phyloP scores from a whole-genome alignment of 2,329 filamentous ascomycete genomes.

The Penicillium brevicompactum region DNA sequence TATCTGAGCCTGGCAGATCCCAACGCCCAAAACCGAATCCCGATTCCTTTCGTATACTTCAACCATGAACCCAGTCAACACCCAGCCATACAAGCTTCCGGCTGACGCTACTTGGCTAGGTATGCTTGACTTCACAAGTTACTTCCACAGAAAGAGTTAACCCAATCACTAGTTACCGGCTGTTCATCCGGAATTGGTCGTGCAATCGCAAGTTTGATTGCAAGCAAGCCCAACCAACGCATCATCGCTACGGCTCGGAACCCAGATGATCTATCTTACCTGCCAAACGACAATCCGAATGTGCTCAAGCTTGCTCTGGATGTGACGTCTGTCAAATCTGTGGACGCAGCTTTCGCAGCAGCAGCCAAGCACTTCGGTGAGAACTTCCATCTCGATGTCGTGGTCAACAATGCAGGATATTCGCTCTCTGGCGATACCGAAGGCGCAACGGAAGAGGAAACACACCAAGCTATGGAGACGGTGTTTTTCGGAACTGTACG shows the following conservation, averaged over 20 bases:
- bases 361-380: conserved; percentile 39
- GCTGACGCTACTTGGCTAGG: neutral
- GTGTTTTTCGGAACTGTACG: conserved; percentile 43
- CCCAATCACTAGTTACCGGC: conserved; percentile 45
- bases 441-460: conserved; percentile 14
- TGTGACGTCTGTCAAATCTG: conserved; percentile 46
- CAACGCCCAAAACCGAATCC: neutral
- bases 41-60: neutral
- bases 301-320: conserved; percentile 53
- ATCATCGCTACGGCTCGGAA: conserved; percentile 55
- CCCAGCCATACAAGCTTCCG: neutral
- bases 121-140: neutral
- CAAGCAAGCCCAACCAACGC: conserved; percentile 41
- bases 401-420: conserved; percentile 27
- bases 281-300: conserved; percentile 38
- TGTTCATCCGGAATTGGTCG: conserved; percentile 54
- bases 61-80: neutral
- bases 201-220: conserved; percentile 40
- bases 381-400: conserved; percentile 14
- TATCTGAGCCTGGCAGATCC: neutral
- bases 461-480: conserved; percentile 18
- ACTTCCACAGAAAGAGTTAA: neutral
- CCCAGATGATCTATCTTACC: conserved; percentile 41
- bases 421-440: conserved; percentile 22
- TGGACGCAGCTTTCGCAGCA: conserved; percentile 38